Conservation (phyloP, 2,329 filamentous ascomycete genomes). For the Neophaeococcomyces aloes region DNA sequence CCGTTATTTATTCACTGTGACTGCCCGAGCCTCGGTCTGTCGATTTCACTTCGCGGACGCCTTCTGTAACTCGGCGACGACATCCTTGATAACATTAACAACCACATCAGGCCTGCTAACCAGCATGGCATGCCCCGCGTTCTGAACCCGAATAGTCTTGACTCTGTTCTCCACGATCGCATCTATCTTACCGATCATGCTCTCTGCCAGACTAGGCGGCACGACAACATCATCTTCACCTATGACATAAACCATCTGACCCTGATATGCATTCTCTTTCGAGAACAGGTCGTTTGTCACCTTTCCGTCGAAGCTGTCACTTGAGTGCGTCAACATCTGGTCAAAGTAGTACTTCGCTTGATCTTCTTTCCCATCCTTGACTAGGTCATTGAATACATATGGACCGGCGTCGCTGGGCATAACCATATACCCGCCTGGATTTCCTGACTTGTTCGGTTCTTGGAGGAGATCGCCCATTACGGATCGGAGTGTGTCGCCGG, state of each 20-base stretch:
- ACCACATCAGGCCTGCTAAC: slow-evolving; percentile 1
- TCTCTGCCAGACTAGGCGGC: neutral
- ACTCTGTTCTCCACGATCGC: neutral
- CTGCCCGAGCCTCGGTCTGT: too few relatives aligned
- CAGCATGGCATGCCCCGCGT: neutral
- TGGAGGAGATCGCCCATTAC: neutral
- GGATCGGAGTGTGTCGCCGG: neutral
- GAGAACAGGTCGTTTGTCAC: slow-evolving; percentile 1
- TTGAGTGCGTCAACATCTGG: neutral
- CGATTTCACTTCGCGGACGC: too few relatives aligned
- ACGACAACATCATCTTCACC: slow-evolving; percentile 1
- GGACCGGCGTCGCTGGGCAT: neutral
- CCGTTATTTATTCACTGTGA: too few relatives aligned
- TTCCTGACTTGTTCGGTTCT: neutral
- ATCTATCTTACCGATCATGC: slow-evolving; percentile 1
- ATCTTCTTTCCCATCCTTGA: neutral
- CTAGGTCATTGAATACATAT: neutral
- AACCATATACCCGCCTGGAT: neutral
- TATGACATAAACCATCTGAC: neutral
- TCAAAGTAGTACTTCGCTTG: neutral
- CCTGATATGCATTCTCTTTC: neutral
- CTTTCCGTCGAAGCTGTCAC: slow-evolving; percentile 4
- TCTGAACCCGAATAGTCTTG: neutral
- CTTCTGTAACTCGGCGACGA: neutral
- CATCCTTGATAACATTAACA: neutral